Base-by-base conservation (phyloP, 495 filamentous ascomycete genomes). In the Hypoxylon rickii region DNA sequence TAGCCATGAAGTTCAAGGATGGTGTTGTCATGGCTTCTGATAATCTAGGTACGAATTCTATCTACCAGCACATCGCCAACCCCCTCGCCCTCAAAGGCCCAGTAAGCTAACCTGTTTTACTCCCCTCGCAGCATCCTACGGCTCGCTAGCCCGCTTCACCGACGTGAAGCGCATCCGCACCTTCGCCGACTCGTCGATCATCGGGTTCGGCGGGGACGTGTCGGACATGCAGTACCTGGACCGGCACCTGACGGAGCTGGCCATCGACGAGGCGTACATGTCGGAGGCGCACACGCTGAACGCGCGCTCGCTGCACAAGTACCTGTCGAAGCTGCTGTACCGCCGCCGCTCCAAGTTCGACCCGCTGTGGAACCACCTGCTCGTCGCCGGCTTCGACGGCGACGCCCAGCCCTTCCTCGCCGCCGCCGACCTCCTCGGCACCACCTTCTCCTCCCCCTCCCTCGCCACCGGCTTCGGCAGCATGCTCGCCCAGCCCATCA, bases 161-260 rank as follows among this genome's bases (percentile, higher is more conserved):
- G 89, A 96, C 74, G 89, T 97, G 61, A 92, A 97, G 75, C 81
- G 83, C 50, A 88, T 98, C 52, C 89, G 88, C 56, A 79, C 83
- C 52, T 97, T 98, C 75, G 86, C 86, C 73, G 80, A 84, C 61
- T 77, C 83, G 33, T 86, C 88, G 20, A 74, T 97, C 49, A 73
- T 97, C 68, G 88, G 90, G 55, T 93, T 96, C 78, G 87, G 91
- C 72, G 89, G 95, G 73, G 88, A 97, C 77, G 89, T 98, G 46
- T 92, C 88, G 54, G 94, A 98, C 78, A 97, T 98, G 94, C 94
- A 98, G 76, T 90, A 92, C 74, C 85, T 98, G 18, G 88, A 96
- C 80, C 89, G 94, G 45, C 82, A 95, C 53, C 85, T 98, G 51
- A 85, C 81, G 65, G 86, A 89, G 47, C 86, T 97, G 61, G 84